Conservation (phyloP, 441 rosid species). For the Capsella rubella region DNA sequence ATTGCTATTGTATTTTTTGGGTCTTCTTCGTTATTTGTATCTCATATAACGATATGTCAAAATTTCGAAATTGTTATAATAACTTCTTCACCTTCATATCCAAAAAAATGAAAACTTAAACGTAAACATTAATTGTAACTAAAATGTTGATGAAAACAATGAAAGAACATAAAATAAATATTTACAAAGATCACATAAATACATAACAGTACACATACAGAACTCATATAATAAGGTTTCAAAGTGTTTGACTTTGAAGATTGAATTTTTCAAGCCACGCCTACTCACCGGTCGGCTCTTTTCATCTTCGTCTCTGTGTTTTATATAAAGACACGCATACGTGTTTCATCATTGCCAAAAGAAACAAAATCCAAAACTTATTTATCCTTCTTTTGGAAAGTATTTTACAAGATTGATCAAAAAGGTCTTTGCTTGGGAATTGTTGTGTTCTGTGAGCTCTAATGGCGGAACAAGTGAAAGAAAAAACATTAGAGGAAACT, state of each 20-base stretch:
- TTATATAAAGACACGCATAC: constrained; percentile 10
- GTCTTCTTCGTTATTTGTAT: too few species aligned
- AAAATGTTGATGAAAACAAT: background rate
- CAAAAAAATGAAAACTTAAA: background rate
- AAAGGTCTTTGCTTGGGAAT: constrained; percentile 2
- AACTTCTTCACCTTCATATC: too few species aligned
- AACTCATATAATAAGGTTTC: background rate
- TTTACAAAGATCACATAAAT: background rate
- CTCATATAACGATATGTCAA: too few species aligned
- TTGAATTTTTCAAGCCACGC: constrained; percentile 29
- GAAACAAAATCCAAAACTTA: too few species aligned
- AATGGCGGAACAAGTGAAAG: constrained; percentile 41
- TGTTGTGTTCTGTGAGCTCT: constrained; percentile 28
- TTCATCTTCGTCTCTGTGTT: constrained; percentile 31
- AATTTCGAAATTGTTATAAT: too few species aligned
- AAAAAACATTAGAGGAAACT: constrained; percentile 55
- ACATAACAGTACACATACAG: constrained; percentile 4
- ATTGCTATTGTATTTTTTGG: too few species aligned
- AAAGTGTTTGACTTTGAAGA: constrained; percentile 30
- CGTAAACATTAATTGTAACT: background rate
- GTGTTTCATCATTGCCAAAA: background rate
- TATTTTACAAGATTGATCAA: background rate
- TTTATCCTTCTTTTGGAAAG: too few species aligned
- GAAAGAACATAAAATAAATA: too few species aligned
- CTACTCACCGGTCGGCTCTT: constrained; percentile 37